Conservation (phyloP, 2,329 filamentous ascomycete genomes). For the Fusarium metavorans region DNA sequence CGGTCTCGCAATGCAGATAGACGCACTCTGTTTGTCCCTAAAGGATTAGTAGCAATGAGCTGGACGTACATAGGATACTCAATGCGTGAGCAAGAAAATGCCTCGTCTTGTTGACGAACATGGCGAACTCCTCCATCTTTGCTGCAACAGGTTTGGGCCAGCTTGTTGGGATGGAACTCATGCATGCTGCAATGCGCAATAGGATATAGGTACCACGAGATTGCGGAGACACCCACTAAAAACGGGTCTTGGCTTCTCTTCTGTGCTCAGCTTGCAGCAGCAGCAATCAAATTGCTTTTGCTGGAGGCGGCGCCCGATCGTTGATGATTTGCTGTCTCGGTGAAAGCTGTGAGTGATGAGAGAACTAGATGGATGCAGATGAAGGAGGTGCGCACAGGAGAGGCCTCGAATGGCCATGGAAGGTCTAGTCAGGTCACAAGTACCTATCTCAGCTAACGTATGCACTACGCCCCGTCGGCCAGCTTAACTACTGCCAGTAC, state of each 20-base stretch:
- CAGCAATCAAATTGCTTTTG: neutral
- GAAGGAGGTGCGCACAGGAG: neutral
- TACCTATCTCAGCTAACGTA: neutral
- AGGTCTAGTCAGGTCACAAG: neutral
- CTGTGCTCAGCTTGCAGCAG: constrained; percentile 2
- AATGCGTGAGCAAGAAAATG: constrained; percentile 4
- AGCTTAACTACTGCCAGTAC: constrained; percentile 9
- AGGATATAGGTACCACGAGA: constrained; percentile 1
- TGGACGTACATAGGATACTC: neutral
- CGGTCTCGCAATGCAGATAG: constrained; percentile 13
- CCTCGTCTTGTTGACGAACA: constrained; percentile 5
- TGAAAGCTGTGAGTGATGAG: neutral
- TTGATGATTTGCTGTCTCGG: neutral
- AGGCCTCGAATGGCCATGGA: neutral
- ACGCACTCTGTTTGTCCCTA: constrained; percentile 14
- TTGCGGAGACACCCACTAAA: neutral
- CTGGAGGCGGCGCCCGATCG: neutral
- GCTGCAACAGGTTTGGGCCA: constrained; percentile 2
- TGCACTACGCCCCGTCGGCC: neutral
- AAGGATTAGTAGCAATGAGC: constrained; percentile 4
- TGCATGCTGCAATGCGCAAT: constrained; percentile 5
- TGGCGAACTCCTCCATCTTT: constrained; percentile 6
- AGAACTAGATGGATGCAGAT: neutral
- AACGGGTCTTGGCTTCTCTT: neutral
- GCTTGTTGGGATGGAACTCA: constrained; percentile 5